A percentile compares a stretch with the other conserved stretches of the same genome.
Conservation (phyloP, 1,139 yeast genomes). For the Candida sp. region DNA sequence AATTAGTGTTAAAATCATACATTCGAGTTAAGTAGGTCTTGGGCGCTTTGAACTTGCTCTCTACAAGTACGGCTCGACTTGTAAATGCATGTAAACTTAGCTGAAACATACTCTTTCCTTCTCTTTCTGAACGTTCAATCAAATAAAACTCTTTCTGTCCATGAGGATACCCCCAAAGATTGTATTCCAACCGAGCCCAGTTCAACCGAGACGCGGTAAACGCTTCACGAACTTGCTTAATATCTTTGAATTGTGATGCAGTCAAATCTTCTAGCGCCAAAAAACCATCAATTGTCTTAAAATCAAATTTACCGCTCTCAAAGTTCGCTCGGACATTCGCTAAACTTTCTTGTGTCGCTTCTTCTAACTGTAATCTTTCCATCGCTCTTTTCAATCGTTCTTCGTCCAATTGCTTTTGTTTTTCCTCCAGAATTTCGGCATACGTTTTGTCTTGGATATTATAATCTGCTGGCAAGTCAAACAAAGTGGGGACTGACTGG, state of each 20-base stretch:
- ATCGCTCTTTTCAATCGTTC: constrained; percentile 12
- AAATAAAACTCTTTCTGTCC: constrained; percentile 13
- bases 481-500: constrained; percentile 58
- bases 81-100: constrained; percentile 15
- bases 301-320: constrained; percentile 14
- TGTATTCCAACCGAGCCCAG: constrained; percentile 30
- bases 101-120: constrained; percentile 10
- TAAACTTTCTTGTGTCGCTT: constrained; percentile 16
- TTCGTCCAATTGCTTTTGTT: constrained; percentile 14
- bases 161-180: constrained; percentile 29
- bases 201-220: constrained; percentile 12
- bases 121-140: constrained; percentile 10
- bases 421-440: constrained; percentile 22
- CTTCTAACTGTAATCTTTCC: constrained; percentile 8
- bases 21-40: not conserved
- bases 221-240: constrained; percentile 10
- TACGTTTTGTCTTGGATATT: constrained; percentile 27
- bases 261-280: constrained; percentile 17
- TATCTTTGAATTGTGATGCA: constrained; percentile 9
- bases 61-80: constrained; percentile 9
- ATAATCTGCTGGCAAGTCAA: constrained; percentile 35
- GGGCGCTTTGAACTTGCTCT: constrained; percentile 11
- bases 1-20: not conserved
- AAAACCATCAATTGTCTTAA: constrained; percentile 32
- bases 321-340: constrained; percentile 13